Conservation (phyloP, 78 protist species). For the Polysphondylium violaceum region DNA sequence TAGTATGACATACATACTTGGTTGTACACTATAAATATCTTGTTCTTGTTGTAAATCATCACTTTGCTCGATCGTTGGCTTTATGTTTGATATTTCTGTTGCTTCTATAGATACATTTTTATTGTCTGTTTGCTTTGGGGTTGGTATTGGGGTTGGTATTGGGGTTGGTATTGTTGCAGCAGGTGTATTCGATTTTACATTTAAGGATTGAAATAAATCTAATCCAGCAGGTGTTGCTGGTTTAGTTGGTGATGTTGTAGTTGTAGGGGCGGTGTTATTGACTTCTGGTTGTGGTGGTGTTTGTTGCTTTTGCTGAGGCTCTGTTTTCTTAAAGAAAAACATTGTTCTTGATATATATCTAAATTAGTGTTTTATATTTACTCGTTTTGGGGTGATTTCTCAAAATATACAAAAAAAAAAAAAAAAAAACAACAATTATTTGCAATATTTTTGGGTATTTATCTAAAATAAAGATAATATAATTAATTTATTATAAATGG, state of each 20-base stretch:
- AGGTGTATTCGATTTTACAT: not conserved
- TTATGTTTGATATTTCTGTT: not conserved
- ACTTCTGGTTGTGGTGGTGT: not conserved
- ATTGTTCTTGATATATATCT: too few species aligned
- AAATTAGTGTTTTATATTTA: too few species aligned
- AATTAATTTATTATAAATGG: too few species aligned
- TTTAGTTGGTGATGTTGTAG: not conserved
- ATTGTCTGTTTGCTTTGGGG: not conserved
- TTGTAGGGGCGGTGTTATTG: too few species aligned
- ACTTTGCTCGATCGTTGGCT: not conserved
- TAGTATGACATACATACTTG: too few species aligned
- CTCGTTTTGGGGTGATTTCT: too few species aligned
- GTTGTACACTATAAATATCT: not conserved
- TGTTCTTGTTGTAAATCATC: not conserved
- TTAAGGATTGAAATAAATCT: conserved; percentile 15
- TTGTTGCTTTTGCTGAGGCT: not conserved
- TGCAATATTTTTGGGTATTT: too few species aligned
- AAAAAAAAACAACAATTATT: too few species aligned
- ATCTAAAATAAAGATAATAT: too few species aligned
- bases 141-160: not conserved
- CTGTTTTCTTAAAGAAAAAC: too few species aligned
- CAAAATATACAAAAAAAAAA: too few species aligned
- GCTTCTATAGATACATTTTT: not conserved
- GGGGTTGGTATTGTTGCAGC: not conserved
- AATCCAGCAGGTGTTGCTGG: not conserved